Conservation (phyloP, 352 stramenopile species). For the Phytophthora capsici region DNA sequence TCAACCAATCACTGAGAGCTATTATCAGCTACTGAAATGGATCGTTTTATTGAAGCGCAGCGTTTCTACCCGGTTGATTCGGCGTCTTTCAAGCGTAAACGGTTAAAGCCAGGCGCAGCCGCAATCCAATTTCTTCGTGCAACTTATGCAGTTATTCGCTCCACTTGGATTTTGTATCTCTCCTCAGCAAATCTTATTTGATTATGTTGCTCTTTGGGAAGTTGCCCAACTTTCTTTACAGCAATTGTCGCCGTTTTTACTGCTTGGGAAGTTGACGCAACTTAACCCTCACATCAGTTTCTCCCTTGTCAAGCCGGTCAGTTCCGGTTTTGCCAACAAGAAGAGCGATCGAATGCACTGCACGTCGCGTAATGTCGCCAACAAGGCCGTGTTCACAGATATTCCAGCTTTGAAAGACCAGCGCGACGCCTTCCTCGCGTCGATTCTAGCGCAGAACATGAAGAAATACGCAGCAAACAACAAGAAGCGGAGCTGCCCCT, state of each 20-base stretch:
- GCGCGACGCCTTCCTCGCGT: conserved; percentile 24
- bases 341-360: conserved; percentile 26
- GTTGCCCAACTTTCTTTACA: conserved; percentile 6
- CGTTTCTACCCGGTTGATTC: conserved; percentile 21
- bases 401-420: conserved; percentile 12
- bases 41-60: conserved; percentile 2
- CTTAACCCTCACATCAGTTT: conserved; percentile 1
- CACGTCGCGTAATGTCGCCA: conserved; percentile 24
- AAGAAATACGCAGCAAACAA: conserved; percentile 16
- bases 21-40: conserved; percentile 20
- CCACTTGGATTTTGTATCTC: background rate
- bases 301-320: conserved; percentile 6
- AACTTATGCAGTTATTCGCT: conserved; percentile 2
- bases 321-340: conserved; percentile 23
- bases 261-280: conserved; percentile 6
- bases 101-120: conserved; percentile 8
- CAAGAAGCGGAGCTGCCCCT: conserved; percentile 31
- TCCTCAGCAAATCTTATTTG: background rate
- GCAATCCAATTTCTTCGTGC: conserved; percentile 23
- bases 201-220: background rate
- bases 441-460: conserved; percentile 31
- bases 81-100: conserved; percentile 27
- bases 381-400: conserved; percentile 22
- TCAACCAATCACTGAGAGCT: background rate
- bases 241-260: conserved; percentile 7